Conservation (phyloP, 1,139 yeast genomes). For the Debaryomyces subglobosus region DNA sequence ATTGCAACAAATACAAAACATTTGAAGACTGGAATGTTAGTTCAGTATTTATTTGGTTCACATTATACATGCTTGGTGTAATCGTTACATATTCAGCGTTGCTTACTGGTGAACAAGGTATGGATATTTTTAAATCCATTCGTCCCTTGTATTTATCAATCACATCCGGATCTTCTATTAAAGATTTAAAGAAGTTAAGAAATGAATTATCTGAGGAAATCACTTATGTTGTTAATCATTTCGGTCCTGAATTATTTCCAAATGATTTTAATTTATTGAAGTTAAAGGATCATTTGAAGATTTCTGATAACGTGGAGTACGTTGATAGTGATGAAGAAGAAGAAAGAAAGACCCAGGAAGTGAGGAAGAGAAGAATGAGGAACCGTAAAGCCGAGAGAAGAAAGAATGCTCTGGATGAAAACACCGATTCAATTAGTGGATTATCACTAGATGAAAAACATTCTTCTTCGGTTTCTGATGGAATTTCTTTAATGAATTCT, state of each 20-base stretch:
- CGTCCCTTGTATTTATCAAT: slow-evolving; percentile 81
- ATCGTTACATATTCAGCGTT: slow-evolving; percentile 84
- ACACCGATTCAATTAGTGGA: slow-evolving; percentile 23
- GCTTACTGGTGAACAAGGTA: slow-evolving; percentile 88
- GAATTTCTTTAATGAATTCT: slow-evolving; percentile 55
- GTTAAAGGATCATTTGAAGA: slow-evolving; percentile 34
- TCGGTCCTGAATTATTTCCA: slow-evolving; percentile 50
- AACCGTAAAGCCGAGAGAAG: slow-evolving; percentile 25
- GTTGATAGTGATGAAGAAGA: slow-evolving; percentile 57
- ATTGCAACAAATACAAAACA: slow-evolving; percentile 30
- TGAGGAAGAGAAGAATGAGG: slow-evolving; percentile 48
- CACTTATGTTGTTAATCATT: slow-evolving; percentile 47
- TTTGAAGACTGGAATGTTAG: slow-evolving; percentile 18
- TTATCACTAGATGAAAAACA: slow-evolving; percentile 26
- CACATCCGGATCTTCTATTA: slow-evolving; percentile 60
- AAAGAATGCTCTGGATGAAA: slow-evolving; percentile 13
- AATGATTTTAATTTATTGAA: slow-evolving; percentile 49
- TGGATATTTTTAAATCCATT: slow-evolving; percentile 82
- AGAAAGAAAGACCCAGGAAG: slow-evolving; percentile 55
- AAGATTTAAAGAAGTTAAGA: slow-evolving; percentile 49
- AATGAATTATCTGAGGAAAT: slow-evolving; percentile 44
- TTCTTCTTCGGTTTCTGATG: slow-evolving; percentile 51
- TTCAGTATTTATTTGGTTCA: slow-evolving; percentile 43
- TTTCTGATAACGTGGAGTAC: slow-evolving; percentile 27
- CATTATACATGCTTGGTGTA: slow-evolving; percentile 60